Conservation (phyloP, 2,329 filamentous ascomycete species). For the Hirsutella minnesotensis region DNA sequence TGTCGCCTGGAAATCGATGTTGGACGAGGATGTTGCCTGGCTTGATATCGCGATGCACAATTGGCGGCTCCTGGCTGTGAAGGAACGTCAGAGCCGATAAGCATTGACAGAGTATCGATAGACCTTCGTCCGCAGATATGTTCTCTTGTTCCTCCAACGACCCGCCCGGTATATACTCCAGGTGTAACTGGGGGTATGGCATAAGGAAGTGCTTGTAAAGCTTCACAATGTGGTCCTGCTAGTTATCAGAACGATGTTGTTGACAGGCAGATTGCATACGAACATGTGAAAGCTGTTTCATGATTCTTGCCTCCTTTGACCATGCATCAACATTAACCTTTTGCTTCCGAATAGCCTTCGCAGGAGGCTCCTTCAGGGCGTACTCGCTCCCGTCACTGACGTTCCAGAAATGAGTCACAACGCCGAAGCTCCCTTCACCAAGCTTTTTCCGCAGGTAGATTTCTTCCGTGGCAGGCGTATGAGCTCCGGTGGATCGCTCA, state of each 20-base stretch:
- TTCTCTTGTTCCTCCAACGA: not conserved
- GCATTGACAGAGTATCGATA: slow-evolving; percentile 6
- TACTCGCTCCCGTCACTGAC: slow-evolving; percentile 10
- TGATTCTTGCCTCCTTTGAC: slow-evolving; percentile 11
- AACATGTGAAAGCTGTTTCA: slow-evolving; percentile 10
- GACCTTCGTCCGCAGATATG: slow-evolving; percentile 6
- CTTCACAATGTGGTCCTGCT: slow-evolving; percentile 6
- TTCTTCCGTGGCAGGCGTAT: slow-evolving; percentile 4
- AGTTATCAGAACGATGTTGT: not conserved
- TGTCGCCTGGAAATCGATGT: slow-evolving; percentile 52
- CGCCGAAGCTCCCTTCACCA: slow-evolving; percentile 9
- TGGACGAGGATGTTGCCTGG: slow-evolving; percentile 81
- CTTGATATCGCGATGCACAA: slow-evolving; percentile 90
- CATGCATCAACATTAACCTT: slow-evolving; percentile 2
- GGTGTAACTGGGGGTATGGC: slow-evolving; percentile 3
- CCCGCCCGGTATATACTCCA: slow-evolving; percentile 6
- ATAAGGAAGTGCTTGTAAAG: not conserved
- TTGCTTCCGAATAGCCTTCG: not conserved
- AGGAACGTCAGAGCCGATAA: slow-evolving; percentile 8
- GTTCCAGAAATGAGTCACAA: slow-evolving; percentile 10
- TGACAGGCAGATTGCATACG: slow-evolving; percentile 1
- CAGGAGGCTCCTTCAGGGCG: slow-evolving; percentile 11
- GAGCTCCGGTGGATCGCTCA: slow-evolving; percentile 3
- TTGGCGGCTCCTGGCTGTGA: slow-evolving; percentile 20
- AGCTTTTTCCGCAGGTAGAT: too few species aligned